phyloP scores from a whole-genome alignment of 139 green algal genomes.

The Raphidocelis subcapitata region DNA sequence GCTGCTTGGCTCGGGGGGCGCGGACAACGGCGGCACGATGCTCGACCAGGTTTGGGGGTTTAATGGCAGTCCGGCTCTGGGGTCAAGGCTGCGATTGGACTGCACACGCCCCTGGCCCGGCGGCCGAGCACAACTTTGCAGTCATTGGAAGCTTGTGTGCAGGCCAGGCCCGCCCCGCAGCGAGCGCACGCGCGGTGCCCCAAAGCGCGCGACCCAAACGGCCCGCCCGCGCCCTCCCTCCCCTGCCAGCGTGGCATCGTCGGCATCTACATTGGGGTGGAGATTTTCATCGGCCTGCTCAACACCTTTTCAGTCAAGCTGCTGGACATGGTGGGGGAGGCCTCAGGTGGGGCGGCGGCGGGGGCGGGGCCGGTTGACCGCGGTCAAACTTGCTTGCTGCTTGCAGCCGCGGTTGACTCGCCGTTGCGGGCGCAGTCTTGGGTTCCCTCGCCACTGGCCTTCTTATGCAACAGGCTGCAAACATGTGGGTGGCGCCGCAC shows the following conservation, averaged over 20 bases:
- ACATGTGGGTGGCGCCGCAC: background rate
- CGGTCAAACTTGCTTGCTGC: background rate
- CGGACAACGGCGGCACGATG: no score
- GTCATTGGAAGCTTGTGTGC: no score
- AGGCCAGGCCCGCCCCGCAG: no score
- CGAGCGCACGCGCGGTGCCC: no score
- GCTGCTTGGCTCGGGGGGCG: no score
- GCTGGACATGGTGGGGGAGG: constrained; percentile 25
- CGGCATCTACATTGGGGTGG: constrained; percentile 35
- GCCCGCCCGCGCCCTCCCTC: background rate
- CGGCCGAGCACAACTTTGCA: no score
- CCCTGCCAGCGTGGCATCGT: constrained; percentile 16
- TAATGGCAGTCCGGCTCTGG: no score
- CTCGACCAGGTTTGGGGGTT: no score
- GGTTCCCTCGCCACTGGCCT: background rate
- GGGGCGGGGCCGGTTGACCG: background rate
- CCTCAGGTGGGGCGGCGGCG: constrained; percentile 5
- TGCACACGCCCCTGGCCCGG: no score
- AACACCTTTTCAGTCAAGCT: constrained; percentile 38
- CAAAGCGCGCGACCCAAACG: no score
- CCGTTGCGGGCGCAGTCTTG: background rate
- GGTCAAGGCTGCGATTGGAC: no score
- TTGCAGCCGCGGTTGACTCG: background rate
- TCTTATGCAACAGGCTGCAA: background rate
- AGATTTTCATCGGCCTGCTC: constrained; percentile 35